Conservation (phyloP, 139 green algal species). For the Volvox reticuliferus region DNA sequence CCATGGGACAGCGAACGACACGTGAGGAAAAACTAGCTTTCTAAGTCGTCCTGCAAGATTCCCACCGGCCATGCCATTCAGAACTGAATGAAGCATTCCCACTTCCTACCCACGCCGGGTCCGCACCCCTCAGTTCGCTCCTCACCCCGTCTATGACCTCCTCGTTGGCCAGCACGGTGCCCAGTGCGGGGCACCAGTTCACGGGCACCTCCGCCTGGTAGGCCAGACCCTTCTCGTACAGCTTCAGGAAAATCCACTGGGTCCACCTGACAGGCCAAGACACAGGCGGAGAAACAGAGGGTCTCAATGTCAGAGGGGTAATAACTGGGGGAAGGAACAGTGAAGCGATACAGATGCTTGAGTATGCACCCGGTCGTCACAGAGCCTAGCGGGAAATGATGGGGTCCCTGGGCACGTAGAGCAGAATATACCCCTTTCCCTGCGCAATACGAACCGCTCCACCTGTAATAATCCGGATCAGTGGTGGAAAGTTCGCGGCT, state of each 20-base stretch:
- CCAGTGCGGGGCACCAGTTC: slow-evolving; percentile 97
- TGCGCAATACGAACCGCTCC: no score
- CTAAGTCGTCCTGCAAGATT: no score
- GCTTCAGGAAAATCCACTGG: slow-evolving; percentile 99
- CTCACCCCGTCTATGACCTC: slow-evolving; percentile 83
- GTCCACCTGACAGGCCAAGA: slow-evolving; percentile 87
- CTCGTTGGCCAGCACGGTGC: slow-evolving; percentile 98
- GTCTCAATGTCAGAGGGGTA: neutral
- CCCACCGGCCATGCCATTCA: no score
- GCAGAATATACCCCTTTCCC: no score
- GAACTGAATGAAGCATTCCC: neutral
- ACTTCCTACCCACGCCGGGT: neutral
- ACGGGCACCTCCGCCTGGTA: slow-evolving; percentile 99
- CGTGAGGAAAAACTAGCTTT: no score
- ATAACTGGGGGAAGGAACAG: neutral
- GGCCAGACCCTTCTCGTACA: slow-evolving; percentile 93
- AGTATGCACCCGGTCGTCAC: neutral
- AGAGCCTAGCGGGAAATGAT: no score
- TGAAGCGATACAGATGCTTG: neutral
- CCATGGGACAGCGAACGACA: no score
- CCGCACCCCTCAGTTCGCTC: neutral
- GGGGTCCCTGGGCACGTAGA: no score
- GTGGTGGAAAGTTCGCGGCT: slow-evolving; percentile 93
- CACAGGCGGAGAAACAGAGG: neutral
- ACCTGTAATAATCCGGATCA: slow-evolving; percentile 94